Evolutionary conservation across 768 basidiomycete genomes (phyloP).

Genomic region (Auricularia sp.): DNA sequence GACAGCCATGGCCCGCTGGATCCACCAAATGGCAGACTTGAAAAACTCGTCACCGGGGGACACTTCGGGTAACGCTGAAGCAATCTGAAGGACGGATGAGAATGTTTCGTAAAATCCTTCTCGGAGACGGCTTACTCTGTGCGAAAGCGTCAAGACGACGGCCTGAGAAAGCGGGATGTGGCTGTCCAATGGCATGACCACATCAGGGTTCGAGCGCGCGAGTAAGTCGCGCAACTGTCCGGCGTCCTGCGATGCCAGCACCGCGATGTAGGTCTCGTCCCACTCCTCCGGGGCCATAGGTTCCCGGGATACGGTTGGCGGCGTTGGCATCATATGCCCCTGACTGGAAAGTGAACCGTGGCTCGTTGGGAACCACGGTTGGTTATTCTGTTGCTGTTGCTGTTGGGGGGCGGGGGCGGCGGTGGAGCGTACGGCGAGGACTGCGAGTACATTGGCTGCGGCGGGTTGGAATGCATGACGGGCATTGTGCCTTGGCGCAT

Average conservation of each 20-base stretch:
- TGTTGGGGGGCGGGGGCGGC: slow-evolving; percentile 21
- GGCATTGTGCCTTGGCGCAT: slow-evolving; percentile 1
- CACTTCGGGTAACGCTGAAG: slow-evolving; percentile 63
- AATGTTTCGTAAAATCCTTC: slow-evolving; percentile 3
- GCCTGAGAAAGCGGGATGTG: slow-evolving; percentile 69
- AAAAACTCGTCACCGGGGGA: slow-evolving; percentile 71
- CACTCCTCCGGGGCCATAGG: slow-evolving; percentile 46
- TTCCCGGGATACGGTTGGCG: neutral
- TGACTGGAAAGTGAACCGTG: slow-evolving; percentile 40
- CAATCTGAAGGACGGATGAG: slow-evolving; percentile 37
- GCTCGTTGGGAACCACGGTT: neutral
- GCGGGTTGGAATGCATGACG: neutral
- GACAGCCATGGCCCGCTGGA: slow-evolving; percentile 62
- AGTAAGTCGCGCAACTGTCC: slow-evolving; percentile 67
- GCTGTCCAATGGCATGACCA: slow-evolving; percentile 69
- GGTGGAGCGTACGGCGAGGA: slow-evolving; percentile 8
- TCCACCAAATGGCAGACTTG: slow-evolving; percentile 80
- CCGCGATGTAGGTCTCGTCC: slow-evolving; percentile 74
- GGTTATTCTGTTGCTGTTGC: slow-evolving; percentile 4
- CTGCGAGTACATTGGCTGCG: neutral
- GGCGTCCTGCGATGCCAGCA: slow-evolving; percentile 65
- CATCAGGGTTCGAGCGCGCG: slow-evolving; percentile 63
- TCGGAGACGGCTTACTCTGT: slow-evolving; percentile 47
- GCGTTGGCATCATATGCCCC: slow-evolving; percentile 11
- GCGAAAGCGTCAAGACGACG: slow-evolving; percentile 73